A percentile compares a stretch with the other conserved stretches of the same genome.
Conservation (phyloP, 1,284 basidiomycete genomes). For the Exsudoporus floridanus region DNA sequence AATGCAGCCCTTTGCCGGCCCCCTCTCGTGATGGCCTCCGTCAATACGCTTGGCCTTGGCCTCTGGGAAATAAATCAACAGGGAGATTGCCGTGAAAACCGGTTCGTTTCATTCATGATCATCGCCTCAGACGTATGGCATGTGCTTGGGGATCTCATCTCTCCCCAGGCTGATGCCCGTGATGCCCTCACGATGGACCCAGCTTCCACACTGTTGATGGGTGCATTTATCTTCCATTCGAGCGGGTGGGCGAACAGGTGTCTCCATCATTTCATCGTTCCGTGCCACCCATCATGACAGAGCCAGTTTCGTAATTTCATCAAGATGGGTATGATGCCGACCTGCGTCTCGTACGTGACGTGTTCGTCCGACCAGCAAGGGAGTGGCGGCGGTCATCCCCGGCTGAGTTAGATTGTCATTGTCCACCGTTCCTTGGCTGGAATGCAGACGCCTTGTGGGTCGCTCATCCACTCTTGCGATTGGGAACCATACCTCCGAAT, state of each 20-base stretch:
- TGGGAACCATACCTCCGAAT: constrained; percentile 2
- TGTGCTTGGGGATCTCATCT: constrained; percentile 10
- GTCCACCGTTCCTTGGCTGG: neutral
- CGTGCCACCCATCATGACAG: constrained; percentile 18
- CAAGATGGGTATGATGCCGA: constrained; percentile 3
- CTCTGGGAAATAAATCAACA: neutral
- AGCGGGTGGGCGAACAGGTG: constrained; percentile 11
- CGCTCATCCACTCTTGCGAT: neutral
- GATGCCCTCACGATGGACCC: neutral
- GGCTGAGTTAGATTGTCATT: constrained; percentile 1
- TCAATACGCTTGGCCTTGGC: neutral
- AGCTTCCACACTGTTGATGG: neutral
- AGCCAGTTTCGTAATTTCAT: constrained; percentile 17
- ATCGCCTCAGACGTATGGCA: constrained; percentile 9
- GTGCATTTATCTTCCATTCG: constrained; percentile 10
- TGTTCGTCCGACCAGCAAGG: constrained; percentile 24
- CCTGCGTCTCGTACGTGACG: constrained; percentile 7
- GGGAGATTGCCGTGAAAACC: neutral
- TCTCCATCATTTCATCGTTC: constrained; percentile 9
- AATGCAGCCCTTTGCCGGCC: too few species aligned
- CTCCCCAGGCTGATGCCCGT: constrained; percentile 6
- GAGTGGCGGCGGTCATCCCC: constrained; percentile 10
- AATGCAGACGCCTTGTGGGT: constrained; percentile 5
- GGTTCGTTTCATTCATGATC: constrained; percentile 26
- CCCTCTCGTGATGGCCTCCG: neutral